Evolutionary conservation across 2,329 filamentous ascomycete genomes (phyloP).

Genomic region (Pestalotiopsis sp.): DNA sequence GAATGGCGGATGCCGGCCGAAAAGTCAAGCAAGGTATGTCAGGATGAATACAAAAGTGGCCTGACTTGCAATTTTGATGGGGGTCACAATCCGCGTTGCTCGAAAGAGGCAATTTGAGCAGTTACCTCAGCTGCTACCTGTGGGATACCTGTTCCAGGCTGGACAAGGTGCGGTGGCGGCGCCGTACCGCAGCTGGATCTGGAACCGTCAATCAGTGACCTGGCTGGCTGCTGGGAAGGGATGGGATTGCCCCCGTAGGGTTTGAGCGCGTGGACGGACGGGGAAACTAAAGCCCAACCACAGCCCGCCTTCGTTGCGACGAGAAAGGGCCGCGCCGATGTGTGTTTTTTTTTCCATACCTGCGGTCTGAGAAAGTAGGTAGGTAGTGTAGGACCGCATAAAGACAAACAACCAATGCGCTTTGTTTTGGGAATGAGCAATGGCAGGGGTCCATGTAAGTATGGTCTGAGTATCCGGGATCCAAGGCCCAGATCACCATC

Average conservation of each 20-base stretch:
- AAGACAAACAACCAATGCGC: conserved; percentile 1
- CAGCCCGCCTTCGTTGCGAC: not conserved
- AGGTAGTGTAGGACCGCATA: conserved; percentile 7
- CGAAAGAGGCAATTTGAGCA: conserved; percentile 1
- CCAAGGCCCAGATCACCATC: not conserved
- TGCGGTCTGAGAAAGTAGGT: not conserved
- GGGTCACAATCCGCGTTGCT: not conserved
- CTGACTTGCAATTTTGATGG: conserved; percentile 1
- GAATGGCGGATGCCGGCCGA: conserved; percentile 7
- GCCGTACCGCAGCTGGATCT: not conserved
- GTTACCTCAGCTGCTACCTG: not conserved
- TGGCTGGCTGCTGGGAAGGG: not conserved
- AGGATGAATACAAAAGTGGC: conserved; percentile 10
- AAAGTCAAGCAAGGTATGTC: not conserved
- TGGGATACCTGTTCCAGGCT: not conserved
- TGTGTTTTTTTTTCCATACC: not conserved
- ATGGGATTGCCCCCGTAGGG: not conserved
- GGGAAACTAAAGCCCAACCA: conserved; percentile 11
- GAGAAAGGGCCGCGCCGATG: conserved; percentile 2
- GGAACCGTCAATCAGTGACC: not conserved
- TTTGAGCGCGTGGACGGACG: not conserved
- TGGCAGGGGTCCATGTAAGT: conserved; percentile 5
- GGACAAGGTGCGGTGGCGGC: not conserved
- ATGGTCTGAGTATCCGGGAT: conserved; percentile 5
- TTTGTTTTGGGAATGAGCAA: not conserved